Evolutionary conservation across 2,329 filamentous ascomycete genomes (phyloP), one percentile per base, ranked within the genome.

Genomic region (Helicocarpus griseus): DNA sequence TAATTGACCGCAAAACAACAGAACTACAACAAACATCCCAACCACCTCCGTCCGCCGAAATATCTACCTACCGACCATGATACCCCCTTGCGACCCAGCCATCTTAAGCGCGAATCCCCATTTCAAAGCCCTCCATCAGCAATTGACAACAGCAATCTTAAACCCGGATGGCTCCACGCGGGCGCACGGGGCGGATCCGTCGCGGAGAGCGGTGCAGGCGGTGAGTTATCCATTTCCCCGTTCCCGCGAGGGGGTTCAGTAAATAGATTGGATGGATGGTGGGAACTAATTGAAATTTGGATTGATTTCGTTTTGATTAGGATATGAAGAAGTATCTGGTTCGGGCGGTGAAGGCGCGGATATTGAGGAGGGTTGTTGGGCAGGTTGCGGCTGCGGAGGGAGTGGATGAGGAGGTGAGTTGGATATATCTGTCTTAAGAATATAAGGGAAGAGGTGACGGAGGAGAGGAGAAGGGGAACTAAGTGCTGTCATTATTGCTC

Each of bases 51-150:
- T n/a, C n/a, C n/a, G n/a, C n/a, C n/a, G n/a, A n/a, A n/a, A n/a
- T n/a, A n/a, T n/a, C n/a, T n/a, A n/a, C n/a, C 6, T 2, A 8
- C 26, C 26, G 41, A 61, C 49, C 46, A 73, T 74, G 72, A 67
- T 74, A 8, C 70, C 70, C 35, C 68, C 69, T 43, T 69, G 68
- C 41, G 65, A 72, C 38, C 65, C 65, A 4, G 57, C 60, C 22
- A 65, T 71, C 48, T 62, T 73, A 21, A 62, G 65, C 26, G 61
- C 62, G 5, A 73, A 73, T 49, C 68, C 70, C 6, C 63, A 68
- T 47, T 74, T 74, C 48, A 69, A 71, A 54, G 63, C 61, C 40
- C 57, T 73, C 7, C 69, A 73, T 54, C 63, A 69, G 40, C 62
- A 69, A 36, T 45, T 74, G 2, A 71, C 68, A 2, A 63, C 57